Percentiles rank a stretch among this genome's conserved stretches.
These are phyloP conservation scores for Penicillium cinerascens DNA, from an alignment of 495 filamentous ascomycete genomes.

Conservation along the genomic window DNA sequence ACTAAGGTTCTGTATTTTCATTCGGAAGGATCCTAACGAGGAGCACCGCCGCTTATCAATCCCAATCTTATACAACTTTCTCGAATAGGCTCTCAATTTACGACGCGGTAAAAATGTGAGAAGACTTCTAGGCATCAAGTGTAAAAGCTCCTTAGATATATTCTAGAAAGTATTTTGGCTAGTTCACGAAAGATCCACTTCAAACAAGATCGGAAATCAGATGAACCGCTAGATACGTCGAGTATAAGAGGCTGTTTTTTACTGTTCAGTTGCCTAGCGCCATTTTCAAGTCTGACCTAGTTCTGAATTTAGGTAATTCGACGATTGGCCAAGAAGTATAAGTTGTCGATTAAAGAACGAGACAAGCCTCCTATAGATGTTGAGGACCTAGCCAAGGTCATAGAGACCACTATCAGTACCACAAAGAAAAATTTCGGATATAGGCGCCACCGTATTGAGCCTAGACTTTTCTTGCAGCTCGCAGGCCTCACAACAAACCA, in stretches of 20 bases:
- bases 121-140: slow-evolving; percentile 20
- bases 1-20: slow-evolving; percentile 26
- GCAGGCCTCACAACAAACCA: slow-evolving; percentile 26
- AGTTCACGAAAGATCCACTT: slow-evolving; percentile 23
- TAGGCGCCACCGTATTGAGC: slow-evolving; percentile 25
- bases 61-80: slow-evolving; percentile 25
- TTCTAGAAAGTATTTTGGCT: slow-evolving; percentile 31
- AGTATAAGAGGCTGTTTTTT: slow-evolving; percentile 18
- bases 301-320: slow-evolving; percentile 18
- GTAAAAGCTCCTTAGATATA: slow-evolving; percentile 21
- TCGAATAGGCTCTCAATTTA: slow-evolving; percentile 31
- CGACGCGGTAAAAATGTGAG: slow-evolving; percentile 27
- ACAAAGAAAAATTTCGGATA: slow-evolving; percentile 28
- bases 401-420: slow-evolving; percentile 23
- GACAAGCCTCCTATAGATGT: slow-evolving; percentile 27
- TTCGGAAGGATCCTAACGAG: slow-evolving; percentile 21
- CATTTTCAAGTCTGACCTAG: slow-evolving; percentile 6
- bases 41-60: slow-evolving; percentile 18
- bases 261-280: no score
- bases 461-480: slow-evolving; percentile 24
- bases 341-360: slow-evolving; percentile 19
- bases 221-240: slow-evolving; percentile 24
- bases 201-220: slow-evolving; percentile 20
- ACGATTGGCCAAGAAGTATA: slow-evolving; percentile 19
- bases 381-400: slow-evolving; percentile 23